Percentiles rank a stretch among this genome's conserved stretches.
These are phyloP conservation scores for Tilletia horrida DNA, from an alignment of 1,284 basidiomycete genomes.

Conservation along the genomic window DNA sequence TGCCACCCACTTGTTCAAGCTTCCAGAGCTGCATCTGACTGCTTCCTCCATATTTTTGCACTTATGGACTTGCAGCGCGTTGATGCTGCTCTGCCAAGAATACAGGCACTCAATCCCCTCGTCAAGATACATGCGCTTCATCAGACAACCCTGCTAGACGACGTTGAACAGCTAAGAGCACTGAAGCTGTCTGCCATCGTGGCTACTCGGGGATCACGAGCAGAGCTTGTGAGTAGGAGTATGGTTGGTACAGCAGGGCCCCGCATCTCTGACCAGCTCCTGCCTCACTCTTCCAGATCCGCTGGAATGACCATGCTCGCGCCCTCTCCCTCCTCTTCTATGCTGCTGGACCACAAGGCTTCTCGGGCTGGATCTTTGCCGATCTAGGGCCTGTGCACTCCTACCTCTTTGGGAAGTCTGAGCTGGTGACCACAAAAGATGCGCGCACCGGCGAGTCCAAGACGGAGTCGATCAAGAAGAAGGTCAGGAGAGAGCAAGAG, in stretches of 20 bases:
- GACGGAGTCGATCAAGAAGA: conserved; percentile 51
- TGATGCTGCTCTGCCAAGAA: conserved; percentile 72
- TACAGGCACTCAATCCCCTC: conserved; percentile 85
- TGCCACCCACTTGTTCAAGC: not conserved
- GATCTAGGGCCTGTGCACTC: conserved; percentile 76
- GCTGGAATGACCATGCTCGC: conserved; percentile 73
- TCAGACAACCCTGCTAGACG: conserved; percentile 38
- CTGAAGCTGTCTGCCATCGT: conserved; percentile 55
- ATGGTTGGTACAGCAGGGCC: not conserved
- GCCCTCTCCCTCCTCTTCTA: conserved; percentile 63
- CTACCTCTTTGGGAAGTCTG: conserved; percentile 69
- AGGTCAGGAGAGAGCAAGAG: conserved; percentile 5
- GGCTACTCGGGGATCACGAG: conserved; percentile 55
- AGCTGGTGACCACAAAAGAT: not conserved
- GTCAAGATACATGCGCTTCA: conserved; percentile 73
- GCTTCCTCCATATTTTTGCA: not conserved
- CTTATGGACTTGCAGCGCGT: conserved; percentile 64
- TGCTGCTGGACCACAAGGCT: conserved; percentile 81
- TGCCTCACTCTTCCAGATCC: conserved; percentile 61
- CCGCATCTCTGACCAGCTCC: not conserved
- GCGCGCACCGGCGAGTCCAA: conserved; percentile 20
- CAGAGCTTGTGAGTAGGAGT: conserved; percentile 68
- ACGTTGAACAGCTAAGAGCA: conserved; percentile 47
- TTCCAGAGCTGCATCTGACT: not conserved
- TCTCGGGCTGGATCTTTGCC: conserved; percentile 88